phyloP scores from a whole-genome alignment of 768 basidiomycete species.

The Amanita rimosa region DNA sequence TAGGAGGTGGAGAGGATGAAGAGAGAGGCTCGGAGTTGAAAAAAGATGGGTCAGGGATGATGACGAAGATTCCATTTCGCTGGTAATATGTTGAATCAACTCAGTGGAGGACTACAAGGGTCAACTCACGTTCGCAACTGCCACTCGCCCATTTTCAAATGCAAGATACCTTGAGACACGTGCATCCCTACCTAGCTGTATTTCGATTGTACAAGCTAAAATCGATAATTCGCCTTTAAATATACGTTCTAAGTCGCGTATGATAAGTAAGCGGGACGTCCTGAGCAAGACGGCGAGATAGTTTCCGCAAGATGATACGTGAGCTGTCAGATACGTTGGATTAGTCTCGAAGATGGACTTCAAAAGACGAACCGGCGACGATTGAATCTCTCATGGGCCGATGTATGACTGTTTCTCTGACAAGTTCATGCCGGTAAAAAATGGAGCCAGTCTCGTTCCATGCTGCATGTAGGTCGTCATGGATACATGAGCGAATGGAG shows the following conservation, averaged over 20 bases:
- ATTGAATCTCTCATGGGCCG: constrained; percentile 28
- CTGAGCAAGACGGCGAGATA: constrained; percentile 30
- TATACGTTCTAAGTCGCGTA: constrained; percentile 30
- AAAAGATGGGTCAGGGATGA: constrained; percentile 15
- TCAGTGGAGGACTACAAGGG: constrained; percentile 1
- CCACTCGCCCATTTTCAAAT: constrained; percentile 32
- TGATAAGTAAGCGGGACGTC: constrained; percentile 28
- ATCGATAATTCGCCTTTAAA: constrained; percentile 16
- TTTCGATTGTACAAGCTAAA: constrained; percentile 23
- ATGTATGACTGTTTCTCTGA: neutral
- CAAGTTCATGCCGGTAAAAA: neutral
- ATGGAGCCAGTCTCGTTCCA: neutral
- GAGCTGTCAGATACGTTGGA: constrained; percentile 18
- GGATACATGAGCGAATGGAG: neutral
- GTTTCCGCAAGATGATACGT: constrained; percentile 36
- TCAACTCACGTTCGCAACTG: constrained; percentile 33
- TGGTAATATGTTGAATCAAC: constrained; percentile 9
- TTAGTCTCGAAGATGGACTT: neutral
- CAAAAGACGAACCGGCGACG: constrained; percentile 26
- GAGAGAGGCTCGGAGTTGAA: neutral
- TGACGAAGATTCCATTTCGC: constrained; percentile 21
- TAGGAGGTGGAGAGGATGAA: constrained; percentile 17
- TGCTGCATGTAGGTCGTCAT: neutral
- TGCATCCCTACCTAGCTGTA: constrained; percentile 26
- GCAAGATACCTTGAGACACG: constrained; percentile 33